Evolutionary conservation across 163 green algal species (phyloP).

Genomic region (Scenedesmus sp.): DNA sequence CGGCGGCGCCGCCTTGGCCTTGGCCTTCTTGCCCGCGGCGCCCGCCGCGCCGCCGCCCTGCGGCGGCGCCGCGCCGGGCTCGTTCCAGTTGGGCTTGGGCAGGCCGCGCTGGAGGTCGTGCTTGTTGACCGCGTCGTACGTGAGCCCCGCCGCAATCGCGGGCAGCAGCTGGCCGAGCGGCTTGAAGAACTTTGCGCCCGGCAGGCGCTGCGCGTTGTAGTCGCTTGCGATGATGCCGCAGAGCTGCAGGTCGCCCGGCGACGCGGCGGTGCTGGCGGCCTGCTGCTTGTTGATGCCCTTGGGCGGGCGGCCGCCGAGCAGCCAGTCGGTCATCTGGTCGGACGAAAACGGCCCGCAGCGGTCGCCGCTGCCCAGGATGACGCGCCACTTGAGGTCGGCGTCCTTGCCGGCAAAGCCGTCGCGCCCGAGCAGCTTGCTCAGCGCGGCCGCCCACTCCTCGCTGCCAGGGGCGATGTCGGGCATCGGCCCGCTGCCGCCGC

Average conservation of each 20-base stretch:
- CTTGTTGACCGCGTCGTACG: conserved; percentile 45
- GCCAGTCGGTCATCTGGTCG: conserved; percentile 34
- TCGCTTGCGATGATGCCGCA: conserved; percentile 29
- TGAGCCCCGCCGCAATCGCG: conserved; percentile 10
- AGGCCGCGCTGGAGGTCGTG: conserved; percentile 39
- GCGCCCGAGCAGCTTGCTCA: conserved; percentile 19
- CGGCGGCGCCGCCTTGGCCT: too few relatives aligned
- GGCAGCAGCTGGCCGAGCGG: conserved; percentile 18
- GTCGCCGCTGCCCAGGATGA: conserved; percentile 40
- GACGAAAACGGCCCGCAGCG: conserved; percentile 31
- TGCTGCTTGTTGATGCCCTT: conserved; percentile 45
- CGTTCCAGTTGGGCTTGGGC: conserved; percentile 37
- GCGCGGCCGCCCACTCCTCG: neutral
- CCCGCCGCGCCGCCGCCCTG: neutral
- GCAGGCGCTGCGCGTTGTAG: conserved; percentile 48
- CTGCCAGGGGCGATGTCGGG: conserved; percentile 3
- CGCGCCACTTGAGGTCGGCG: conserved; percentile 44
- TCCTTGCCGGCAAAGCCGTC: conserved; percentile 40
- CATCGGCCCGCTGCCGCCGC: neutral
- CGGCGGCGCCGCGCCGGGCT: neutral
- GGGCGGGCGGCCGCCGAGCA: conserved; percentile 12
- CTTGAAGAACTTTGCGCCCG: conserved; percentile 46
- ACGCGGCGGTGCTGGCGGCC: neutral
- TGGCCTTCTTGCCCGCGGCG: neutral
- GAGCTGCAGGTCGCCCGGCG: conserved; percentile 22